These are phyloP conservation scores for Fusarium secorum DNA, from an alignment of 2,329 filamentous ascomycete species.

Conservation along the genomic window DNA sequence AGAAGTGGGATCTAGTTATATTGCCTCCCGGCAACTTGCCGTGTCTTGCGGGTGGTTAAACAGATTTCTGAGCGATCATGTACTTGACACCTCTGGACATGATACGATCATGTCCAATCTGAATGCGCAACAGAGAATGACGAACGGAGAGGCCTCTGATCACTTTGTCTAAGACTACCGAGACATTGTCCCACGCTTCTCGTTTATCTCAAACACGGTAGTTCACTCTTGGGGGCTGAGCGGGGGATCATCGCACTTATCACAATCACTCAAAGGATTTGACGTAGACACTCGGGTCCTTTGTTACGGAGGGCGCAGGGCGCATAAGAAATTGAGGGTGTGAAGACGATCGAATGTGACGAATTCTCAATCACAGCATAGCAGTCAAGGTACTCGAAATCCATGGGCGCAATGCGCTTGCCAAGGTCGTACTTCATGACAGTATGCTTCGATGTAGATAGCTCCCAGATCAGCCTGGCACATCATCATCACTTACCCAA, in stretches of 20 bases:
- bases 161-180: not conserved
- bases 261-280: not conserved
- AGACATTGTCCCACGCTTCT: not conserved
- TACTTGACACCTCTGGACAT: not conserved
- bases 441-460: not conserved
- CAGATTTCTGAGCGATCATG: not conserved
- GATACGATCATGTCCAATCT: not conserved
- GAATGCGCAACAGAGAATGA: not conserved
- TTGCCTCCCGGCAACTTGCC: not conserved
- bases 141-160: not conserved
- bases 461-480: not conserved
- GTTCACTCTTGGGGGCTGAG: not conserved
- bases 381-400: not conserved
- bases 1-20: not conserved
- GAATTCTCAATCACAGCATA: not conserved
- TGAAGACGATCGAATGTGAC: not conserved
- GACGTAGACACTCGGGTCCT: not conserved
- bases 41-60: not conserved
- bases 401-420: not conserved
- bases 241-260: not conserved
- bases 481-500: not conserved
- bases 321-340: not conserved
- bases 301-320: not conserved
- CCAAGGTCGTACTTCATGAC: too few relatives aligned
- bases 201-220: not conserved